Conservation (phyloP, 257 asterid species). For the Primulina tabacum region DNA sequence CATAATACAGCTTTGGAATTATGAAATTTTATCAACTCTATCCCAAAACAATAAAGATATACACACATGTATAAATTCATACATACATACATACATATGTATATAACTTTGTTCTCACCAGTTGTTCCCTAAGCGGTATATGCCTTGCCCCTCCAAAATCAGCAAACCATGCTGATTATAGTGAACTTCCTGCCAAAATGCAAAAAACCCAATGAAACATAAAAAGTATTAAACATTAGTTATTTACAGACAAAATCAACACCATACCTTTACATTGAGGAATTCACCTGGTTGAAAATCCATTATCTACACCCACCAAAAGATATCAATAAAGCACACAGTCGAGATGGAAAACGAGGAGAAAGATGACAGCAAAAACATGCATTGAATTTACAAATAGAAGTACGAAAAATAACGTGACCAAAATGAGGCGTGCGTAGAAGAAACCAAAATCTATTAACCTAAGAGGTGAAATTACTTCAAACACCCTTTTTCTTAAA, state of each 20-base stretch:
- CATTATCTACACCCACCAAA: constrained; percentile 63
- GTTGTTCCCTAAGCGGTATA: constrained; percentile 88
- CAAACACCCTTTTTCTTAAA: not conserved
- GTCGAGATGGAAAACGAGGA: not conserved
- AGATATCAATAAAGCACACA: constrained; percentile 4
- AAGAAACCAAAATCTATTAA: not conserved
- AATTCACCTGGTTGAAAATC: constrained; percentile 98
- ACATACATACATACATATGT: too few relatives aligned
- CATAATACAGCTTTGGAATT: not conserved
- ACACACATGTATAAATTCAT: too few relatives aligned
- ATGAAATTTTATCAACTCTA: too few relatives aligned
- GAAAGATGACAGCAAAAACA: not conserved
- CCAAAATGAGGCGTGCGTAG: not conserved
- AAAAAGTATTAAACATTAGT: not conserved
- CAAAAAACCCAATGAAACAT: constrained; percentile 14
- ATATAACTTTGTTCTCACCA: constrained; percentile 45
- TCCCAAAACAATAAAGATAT: too few relatives aligned
- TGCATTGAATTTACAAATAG: too few relatives aligned
- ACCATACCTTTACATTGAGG: constrained; percentile 84
- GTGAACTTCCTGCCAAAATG: constrained; percentile 76
- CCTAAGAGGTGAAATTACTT: not conserved
- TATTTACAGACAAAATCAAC: not conserved
- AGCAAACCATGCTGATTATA: constrained; percentile 90
- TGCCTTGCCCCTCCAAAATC: constrained; percentile 94
- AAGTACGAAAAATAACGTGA: not conserved